Conservation (phyloP, 2,329 filamentous ascomycete genomes). For the Grosmannia penicillata region DNA sequence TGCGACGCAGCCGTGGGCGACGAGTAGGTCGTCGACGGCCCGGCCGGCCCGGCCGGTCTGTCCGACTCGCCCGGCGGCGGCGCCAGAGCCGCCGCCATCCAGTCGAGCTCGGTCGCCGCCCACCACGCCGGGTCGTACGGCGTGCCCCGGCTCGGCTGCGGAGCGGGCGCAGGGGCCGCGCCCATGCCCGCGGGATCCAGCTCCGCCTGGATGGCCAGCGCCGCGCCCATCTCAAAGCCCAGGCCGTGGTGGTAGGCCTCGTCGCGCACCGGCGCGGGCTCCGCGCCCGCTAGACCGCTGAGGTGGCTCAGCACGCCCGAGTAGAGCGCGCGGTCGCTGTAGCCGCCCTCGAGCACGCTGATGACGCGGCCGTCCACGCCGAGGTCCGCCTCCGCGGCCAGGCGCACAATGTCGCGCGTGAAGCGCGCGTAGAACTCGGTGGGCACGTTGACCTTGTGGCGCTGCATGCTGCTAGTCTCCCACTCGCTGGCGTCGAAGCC, state of each 20-base stretch:
- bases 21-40: conserved; percentile 56
- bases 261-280: conserved; percentile 22
- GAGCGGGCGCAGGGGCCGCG: not conserved
- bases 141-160: conserved; percentile 12
- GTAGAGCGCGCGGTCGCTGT: conserved; percentile 78
- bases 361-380: conserved; percentile 73
- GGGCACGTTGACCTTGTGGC: conserved; percentile 88
- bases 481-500: conserved; percentile 96
- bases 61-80: conserved; percentile 32
- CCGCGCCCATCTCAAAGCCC: conserved; percentile 38
- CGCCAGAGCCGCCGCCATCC: conserved; percentile 47
- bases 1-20: conserved; percentile 80
- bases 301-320: conserved; percentile 86
- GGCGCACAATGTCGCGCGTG: conserved; percentile 66
- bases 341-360: conserved; percentile 90
- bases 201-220: not conserved
- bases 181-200: not conserved
- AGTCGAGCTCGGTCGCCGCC: conserved; percentile 48
- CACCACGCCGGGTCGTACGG: conserved; percentile 60
- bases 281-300: conserved; percentile 57
- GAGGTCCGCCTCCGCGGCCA: conserved; percentile 67
- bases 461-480: conserved; percentile 85
- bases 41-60: not conserved
- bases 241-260: conserved; percentile 26
- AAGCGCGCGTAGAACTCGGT: conserved; percentile 93